Base-by-base conservation (phyloP, 768 basidiomycete species). In the Pisolithus marmoratus region DNA sequence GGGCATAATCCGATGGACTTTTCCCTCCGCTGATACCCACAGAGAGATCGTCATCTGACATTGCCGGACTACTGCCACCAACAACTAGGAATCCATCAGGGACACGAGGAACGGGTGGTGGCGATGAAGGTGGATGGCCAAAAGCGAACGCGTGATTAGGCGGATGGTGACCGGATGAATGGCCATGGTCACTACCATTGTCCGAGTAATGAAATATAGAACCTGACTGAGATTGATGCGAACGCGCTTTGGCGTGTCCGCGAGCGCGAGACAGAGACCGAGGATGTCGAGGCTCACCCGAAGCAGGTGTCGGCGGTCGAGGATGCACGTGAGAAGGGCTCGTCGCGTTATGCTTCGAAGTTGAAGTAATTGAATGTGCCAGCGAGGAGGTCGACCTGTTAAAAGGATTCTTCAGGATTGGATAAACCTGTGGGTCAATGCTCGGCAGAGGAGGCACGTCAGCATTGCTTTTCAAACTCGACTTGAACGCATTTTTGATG, bases 401-500 rank as follows among this genome's bases (percentile, higher is more conserved):
- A 70, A 90, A 91, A 0, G 88, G 87, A 63, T 88, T 88, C 70
- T 84, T 87, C 57, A 90, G 69, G 36, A 79, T 81, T 19, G 86
- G 84, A 62, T 89, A 84, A 4, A 74, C 76, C 47, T 85, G 76
- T 14, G 60, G 61, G 50, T 90, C 87, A 27, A 90, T 67, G 34
- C 74, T 70, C 14, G 89, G 90, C 49, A 92, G 73, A n/a, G 89
- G 88, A 22, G 90, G 90, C 6, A 83, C 72, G n/a, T 84, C 81
- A 46, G 65, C 72, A 49, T 68, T 74, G 60, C 78, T 88, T 50
- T 76, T 75, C 5, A 60, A 43, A 42, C 58, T 57, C 42, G 78
- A 80, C 67, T 88, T 92, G 77, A 93, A 91, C 4, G 90, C 89
- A 63, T 90, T 90, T 38, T 88, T 83, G 53, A 93, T 82, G 15